Base-by-base conservation (phyloP, 2,329 filamentous ascomycete genomes). In the Pochonia chlamydosporia region DNA sequence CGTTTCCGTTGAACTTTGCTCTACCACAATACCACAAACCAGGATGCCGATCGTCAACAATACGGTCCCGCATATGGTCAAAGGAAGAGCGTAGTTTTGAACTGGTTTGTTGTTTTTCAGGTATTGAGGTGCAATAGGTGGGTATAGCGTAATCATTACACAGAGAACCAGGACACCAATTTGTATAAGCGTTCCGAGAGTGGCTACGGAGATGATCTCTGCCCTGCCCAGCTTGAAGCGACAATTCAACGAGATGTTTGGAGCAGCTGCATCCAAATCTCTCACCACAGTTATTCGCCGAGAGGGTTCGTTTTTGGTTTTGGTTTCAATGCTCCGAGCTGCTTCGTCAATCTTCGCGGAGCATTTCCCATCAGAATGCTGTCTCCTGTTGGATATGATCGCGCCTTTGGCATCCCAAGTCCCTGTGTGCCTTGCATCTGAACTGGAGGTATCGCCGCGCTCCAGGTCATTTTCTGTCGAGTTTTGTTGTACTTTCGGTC, bases 11-110 rank as follows among this genome's bases (percentile, higher is more conserved):
- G 18, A 0, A 63, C 64, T 33, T 61, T 63, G 8, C 40, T 44
- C 20, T 67, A 69, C 58, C 2, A 67, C 59, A 40, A 58, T 54
- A 0, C 56, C 55, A 43, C 63, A 68, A 2, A 65, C 31, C 0
- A 63, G 31, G 31, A 68, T 53, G 0, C 64, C 63, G 1, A 48
- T 1, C 0, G 58, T 51, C 11, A 69, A 35, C 1, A 62, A 1
- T 0, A 60, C 0, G 0, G 63, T 68, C 2, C 66, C 64, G 7
- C 35, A 11, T 0, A 51, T 49, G 2, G 54, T 56, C 14, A 56
- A 55, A 1, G 58, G 57, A 40, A 57, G 61, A 0, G 63, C 58
- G 26, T 63, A 59, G 2, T 4, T 6, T 0, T 46, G 41, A 1
- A 56, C 42, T 0, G 20, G 8, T 1, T 46, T 18, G 0, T 35